A percentile compares a stretch with the other conserved stretches of the same genome.
Evolutionary conservation across 2,329 filamentous ascomycete species (phyloP).

Genomic region (Botrytis tulipae): DNA sequence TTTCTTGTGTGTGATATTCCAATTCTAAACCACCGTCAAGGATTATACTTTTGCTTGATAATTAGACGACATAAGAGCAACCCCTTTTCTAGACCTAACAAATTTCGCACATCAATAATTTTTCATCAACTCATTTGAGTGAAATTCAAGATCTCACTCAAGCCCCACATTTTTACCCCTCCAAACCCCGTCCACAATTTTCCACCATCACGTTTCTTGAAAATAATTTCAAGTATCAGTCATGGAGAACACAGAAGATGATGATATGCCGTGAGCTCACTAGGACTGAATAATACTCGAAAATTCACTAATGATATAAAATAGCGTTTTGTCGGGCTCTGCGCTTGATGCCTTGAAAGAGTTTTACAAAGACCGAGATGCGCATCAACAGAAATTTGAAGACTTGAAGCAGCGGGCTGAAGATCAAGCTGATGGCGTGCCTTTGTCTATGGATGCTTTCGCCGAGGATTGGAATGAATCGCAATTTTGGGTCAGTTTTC

Average conservation of each 20-base stretch:
- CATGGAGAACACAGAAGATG: conserved; percentile 26
- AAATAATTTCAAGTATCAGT: conserved; percentile 22
- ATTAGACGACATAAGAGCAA: not conserved
- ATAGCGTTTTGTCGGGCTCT: conserved; percentile 61
- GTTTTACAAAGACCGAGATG: conserved; percentile 73
- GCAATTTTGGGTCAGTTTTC: conserved; percentile 71
- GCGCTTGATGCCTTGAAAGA: conserved; percentile 68
- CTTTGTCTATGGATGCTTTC: conserved; percentile 66
- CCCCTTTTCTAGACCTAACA: not conserved
- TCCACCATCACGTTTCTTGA: conserved; percentile 9
- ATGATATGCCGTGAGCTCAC: conserved; percentile 27
- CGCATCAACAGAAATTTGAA: conserved; percentile 63
- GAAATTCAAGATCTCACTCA: not conserved
- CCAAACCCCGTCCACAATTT: conserved; percentile 4
- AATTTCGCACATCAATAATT: not conserved
- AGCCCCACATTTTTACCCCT: conserved; percentile 16
- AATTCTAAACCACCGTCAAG: not conserved
- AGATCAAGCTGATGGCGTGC: conserved; percentile 43
- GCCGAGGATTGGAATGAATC: conserved; percentile 79
- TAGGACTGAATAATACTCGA: not conserved
- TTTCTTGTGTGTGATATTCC: conserved; percentile 4
- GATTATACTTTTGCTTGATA: not conserved
- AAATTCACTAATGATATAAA: not conserved
- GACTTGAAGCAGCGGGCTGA: conserved; percentile 63
- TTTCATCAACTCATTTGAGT: not conserved